Evolutionary conservation across 2,329 filamentous ascomycete genomes (phyloP).

Genomic region (Chalaropsis thielavioides): DNA sequence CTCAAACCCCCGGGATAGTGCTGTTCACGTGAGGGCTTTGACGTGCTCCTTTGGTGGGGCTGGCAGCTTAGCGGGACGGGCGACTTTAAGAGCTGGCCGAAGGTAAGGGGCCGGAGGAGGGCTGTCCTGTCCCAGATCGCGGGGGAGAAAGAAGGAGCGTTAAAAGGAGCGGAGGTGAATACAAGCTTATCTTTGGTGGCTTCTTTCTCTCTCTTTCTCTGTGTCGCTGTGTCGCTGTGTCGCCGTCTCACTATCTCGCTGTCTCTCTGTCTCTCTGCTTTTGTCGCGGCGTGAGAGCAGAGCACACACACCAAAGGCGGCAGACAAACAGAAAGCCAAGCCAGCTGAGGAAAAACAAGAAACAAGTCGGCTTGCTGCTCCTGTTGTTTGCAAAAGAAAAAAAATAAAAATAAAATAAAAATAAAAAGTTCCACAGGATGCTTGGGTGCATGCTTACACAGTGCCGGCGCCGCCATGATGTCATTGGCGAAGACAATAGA

Average conservation of each 20-base stretch:
- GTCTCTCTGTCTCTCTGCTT: no score
- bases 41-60: background rate
- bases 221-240: no score
- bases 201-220: no score
- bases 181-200: no score
- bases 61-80: background rate
- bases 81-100: conserved; percentile 1
- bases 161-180: background rate
- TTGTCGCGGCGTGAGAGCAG: no score
- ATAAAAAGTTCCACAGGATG: background rate
- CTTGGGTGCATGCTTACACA: background rate
- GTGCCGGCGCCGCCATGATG: background rate
- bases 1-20: background rate
- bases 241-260: no score
- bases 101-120: background rate
- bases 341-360: background rate
- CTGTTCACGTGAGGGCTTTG: background rate
- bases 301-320: no score
- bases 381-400: background rate
- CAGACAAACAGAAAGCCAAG: background rate
- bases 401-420: no score
- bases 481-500: background rate
- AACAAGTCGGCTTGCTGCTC: background rate
- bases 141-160: background rate
- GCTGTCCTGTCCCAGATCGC: background rate